Evolutionary conservation across 2,329 filamentous ascomycete species (phyloP), one percentile per base, ranked within the genome.

Genomic region (Aspergillus flavus): DNA sequence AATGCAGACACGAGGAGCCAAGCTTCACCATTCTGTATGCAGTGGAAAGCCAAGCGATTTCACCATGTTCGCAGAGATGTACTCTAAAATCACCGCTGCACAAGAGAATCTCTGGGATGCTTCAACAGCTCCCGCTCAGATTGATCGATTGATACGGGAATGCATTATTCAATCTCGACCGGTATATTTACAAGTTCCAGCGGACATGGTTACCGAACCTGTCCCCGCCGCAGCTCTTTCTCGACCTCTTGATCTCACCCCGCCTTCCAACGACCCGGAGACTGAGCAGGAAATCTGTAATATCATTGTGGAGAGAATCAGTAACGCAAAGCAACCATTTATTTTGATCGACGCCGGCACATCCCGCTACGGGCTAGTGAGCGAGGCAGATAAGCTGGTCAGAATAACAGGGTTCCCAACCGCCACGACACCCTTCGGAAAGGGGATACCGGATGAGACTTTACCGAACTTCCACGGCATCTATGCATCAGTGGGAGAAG

Each of bases 1-100:
- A 6, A 74, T 79, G 1, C 84, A 86, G 63, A 77, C 82, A 4
- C 70, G 73, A 3, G 77, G 82, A 3, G 69, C 75, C 12, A 65
- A 80, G 52, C 74, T 87, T 5, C 90, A 93, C 76, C 90, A 92
- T 75, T 91, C 90, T 1, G 85, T 92, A 30, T 59, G 54, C 26
- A 62, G 64, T 41, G 66, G 66, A 21, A 64, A 66, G 3, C 64
- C 61, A 34, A 41, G 61, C 19, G 57, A 58, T 10, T 48, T 48
- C 21, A 48, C 45, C 21, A 48, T 48, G 45, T 68, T 66, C 11
- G 64, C 65, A 14, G 45, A 55, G 34, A 68, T 68, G 58, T 58
- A 66, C 11, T 62, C 61, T 9, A 59, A 66, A 3, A 39, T 68
- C 36, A 68, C 64, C 1, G 58, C 61, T 9, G 64, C 66, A 0